Evolutionary conservation across 495 filamentous ascomycete species (phyloP).

Genomic region (Penicillium manginii): DNA sequence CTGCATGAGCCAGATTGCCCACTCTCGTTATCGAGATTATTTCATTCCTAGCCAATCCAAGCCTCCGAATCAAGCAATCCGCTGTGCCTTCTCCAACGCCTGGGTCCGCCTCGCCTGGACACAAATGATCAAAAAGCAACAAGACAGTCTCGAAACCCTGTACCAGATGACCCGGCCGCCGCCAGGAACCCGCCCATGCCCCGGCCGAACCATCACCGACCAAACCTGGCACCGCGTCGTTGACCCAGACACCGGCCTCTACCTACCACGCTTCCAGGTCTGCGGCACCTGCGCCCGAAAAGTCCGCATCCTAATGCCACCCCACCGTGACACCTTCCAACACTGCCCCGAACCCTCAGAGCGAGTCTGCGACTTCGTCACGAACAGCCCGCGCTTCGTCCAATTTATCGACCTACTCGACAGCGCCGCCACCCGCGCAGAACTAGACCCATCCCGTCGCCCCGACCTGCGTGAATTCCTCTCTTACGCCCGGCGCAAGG

Average conservation of each 20-base stretch:
- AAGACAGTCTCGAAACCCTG: slow-evolving; percentile 57
- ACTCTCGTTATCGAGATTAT: slow-evolving; percentile 54
- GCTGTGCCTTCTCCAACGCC: slow-evolving; percentile 63
- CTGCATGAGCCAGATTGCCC: slow-evolving; percentile 59
- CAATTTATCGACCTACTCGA: slow-evolving; percentile 66
- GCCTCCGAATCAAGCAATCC: slow-evolving; percentile 41
- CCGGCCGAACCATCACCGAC: slow-evolving; percentile 48
- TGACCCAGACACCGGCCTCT: slow-evolving; percentile 54
- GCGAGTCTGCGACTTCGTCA: slow-evolving; percentile 53
- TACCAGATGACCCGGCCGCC: slow-evolving; percentile 53
- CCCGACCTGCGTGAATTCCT: slow-evolving; percentile 56
- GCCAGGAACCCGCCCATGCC: slow-evolving; percentile 49
- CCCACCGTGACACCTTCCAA: slow-evolving; percentile 53
- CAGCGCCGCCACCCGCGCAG: slow-evolving; percentile 52
- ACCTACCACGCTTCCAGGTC: slow-evolving; percentile 59
- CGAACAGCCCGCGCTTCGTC: slow-evolving; percentile 57
- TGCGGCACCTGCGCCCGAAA: slow-evolving; percentile 58
- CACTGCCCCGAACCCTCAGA: slow-evolving; percentile 31
- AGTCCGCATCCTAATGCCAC: slow-evolving; percentile 55
- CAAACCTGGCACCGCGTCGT: slow-evolving; percentile 63
- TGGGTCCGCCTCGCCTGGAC: slow-evolving; percentile 73
- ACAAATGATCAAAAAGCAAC: slow-evolving; percentile 59
- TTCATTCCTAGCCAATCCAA: slow-evolving; percentile 54
- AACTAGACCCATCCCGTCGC: slow-evolving; percentile 30
- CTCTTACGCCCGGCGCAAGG: slow-evolving; percentile 53